phyloP scores from a whole-genome alignment of 495 filamentous ascomycete species.

The Letharia columbiana region DNA sequence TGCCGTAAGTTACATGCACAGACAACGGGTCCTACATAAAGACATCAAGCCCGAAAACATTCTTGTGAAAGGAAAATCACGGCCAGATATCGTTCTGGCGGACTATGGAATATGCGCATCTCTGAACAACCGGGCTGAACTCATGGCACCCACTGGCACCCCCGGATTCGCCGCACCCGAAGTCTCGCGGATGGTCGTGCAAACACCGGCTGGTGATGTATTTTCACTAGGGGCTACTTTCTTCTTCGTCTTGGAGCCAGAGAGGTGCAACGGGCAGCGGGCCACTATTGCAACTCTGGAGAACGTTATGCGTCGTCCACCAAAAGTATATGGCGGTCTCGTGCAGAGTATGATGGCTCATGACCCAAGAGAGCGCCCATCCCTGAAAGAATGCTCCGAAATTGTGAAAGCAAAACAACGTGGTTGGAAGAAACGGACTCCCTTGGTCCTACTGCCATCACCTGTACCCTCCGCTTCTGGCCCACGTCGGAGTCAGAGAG shows the following conservation, averaged over 20 bases:
- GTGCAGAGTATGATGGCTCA: conserved; percentile 5
- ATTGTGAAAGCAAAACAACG: background rate
- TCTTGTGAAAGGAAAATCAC: background rate
- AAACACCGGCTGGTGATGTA: background rate
- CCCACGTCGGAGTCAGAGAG: background rate
- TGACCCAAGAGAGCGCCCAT: background rate
- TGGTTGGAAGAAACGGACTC: background rate
- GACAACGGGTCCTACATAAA: background rate
- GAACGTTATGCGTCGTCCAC: background rate
- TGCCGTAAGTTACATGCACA: background rate
- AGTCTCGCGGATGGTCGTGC: background rate
- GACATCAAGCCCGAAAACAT: conserved; percentile 9
- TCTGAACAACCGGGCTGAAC: background rate
- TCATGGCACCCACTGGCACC: background rate
- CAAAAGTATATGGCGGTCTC: background rate
- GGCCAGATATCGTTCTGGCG: background rate
- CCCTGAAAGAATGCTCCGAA: background rate
- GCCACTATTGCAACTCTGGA: background rate
- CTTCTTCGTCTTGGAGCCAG: background rate
- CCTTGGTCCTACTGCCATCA: background rate
- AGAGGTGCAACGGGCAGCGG: background rate
- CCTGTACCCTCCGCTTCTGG: background rate
- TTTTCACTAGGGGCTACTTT: conserved; percentile 2
- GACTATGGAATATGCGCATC: conserved; percentile 2
- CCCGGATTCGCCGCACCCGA: background rate